Evolutionary conservation across 2,329 filamentous ascomycete species (phyloP), one percentile per base, ranked within the genome.

Genomic region (Sporothrix schenckii): DNA sequence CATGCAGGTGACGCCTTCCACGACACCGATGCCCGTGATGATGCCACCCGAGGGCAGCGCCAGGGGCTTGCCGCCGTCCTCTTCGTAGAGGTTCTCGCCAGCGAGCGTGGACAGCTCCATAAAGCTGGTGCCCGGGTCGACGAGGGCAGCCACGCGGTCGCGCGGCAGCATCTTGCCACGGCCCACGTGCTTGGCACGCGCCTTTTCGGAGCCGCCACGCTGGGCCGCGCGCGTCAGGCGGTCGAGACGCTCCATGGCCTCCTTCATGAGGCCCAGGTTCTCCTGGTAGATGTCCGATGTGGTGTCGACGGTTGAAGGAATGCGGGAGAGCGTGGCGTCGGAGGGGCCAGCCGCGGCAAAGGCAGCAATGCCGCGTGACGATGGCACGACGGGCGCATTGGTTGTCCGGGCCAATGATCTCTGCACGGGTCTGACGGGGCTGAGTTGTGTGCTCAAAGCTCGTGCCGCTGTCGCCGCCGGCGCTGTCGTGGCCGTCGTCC

Each of bases 91-190:
- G 71, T 92, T 89, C 77, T 97, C 87, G 19, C 92, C 94, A 0
- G 94, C 94, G 76, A 98, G 84, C n/a, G 93, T 88, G 21, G 92
- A 96, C n/a, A 99, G 85, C 81, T 99, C 94, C 72, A 99, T 81
- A 78, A 99, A 98, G 0, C 91, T 91, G 1, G 92, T 94, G 4
- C 94, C 94, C 0, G 92, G 91, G 77, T 99, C 94, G 73, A 97
- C 87, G 73, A 99, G 83, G 4, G 93, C 91, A 0, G 93, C 91
- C 69, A 99, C 88, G 47, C 94, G 89, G 80, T 98, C 94, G 74
- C 95, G 85, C 2, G 94, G 93, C 70, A 99, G 86, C 93, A 98
- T 97, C 85, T 98, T 98, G 74, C 92, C 92, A 75, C 94, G 86
- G 47, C 90, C 88, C 27, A 96, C 81, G 78, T 98, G 94, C 83